Percentiles rank a stretch among this genome's conserved stretches.
These are phyloP conservation scores for Brettanomyces custersianus DNA, from an alignment of 805 yeast genomes.

Conservation along the genomic window DNA sequence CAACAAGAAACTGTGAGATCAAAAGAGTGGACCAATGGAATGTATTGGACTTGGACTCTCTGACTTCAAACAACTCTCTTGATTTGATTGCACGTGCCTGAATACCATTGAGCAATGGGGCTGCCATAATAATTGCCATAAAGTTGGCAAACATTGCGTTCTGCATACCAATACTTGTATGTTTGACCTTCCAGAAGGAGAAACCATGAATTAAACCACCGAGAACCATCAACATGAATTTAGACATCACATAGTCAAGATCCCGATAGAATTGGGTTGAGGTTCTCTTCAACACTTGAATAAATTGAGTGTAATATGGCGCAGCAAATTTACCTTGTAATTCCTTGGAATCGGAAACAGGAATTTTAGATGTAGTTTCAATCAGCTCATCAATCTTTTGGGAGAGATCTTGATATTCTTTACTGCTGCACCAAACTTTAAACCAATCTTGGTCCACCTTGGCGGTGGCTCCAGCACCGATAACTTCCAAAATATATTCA, in stretches of 20 bases:
- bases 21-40: slow-evolving; percentile 63
- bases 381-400: slow-evolving; percentile 23
- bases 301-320: slow-evolving; percentile 31
- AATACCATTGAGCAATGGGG: slow-evolving; percentile 56
- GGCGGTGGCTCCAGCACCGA: slow-evolving; percentile 78
- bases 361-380: no score
- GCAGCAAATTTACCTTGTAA: slow-evolving; percentile 31
- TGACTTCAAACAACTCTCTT: slow-evolving; percentile 60
- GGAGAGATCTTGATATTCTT: slow-evolving; percentile 20
- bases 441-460: slow-evolving; percentile 64
- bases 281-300: slow-evolving; percentile 30
- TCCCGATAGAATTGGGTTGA: slow-evolving; percentile 38
- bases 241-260: slow-evolving; percentile 40
- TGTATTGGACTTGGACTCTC: slow-evolving; percentile 65
- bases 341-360: no score
- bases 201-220: slow-evolving; percentile 43
- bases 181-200: slow-evolving; percentile 51
- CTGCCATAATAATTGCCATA: slow-evolving; percentile 46
- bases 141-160: slow-evolving; percentile 45
- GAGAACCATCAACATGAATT: slow-evolving; percentile 30
- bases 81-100: slow-evolving; percentile 50
- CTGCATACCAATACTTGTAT: slow-evolving; percentile 47
- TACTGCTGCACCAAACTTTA: slow-evolving; percentile 44
- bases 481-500: slow-evolving; percentile 63
- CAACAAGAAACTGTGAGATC: slow-evolving; percentile 45